These are phyloP conservation scores for Macadamia tetraphylla DNA, from an alignment of 164 flowering plant species.

Conservation along the genomic window DNA sequence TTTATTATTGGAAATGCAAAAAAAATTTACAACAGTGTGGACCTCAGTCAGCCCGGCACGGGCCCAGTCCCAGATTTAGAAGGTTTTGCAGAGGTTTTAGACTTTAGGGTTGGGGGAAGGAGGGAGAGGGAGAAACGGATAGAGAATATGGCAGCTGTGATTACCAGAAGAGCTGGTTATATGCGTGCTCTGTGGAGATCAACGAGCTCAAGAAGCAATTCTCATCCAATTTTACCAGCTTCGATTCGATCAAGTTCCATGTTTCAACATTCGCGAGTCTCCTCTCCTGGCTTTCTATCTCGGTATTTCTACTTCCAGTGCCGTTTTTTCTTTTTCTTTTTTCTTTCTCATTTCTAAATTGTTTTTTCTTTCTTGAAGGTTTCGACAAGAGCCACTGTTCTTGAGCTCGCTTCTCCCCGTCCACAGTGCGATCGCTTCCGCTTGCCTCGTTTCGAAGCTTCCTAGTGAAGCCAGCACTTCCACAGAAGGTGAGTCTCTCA, in stretches of 20 bases:
- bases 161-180: conserved; percentile 28
- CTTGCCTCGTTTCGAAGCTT: conserved; percentile 45
- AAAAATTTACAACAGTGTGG: too few species aligned
- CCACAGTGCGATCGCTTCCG: conserved; percentile 41
- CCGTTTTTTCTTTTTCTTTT: neutral
- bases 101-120: conserved; percentile 1
- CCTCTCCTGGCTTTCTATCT: conserved; percentile 6
- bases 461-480: conserved; percentile 23
- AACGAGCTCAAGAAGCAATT: neutral
- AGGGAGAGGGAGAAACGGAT: conserved; percentile 9
- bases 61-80: neutral
- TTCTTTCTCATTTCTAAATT: neutral
- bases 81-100: conserved; percentile 27
- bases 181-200: conserved; percentile 24
- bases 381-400: conserved; percentile 30
- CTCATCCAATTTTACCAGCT: conserved; percentile 8
- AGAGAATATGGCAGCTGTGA: conserved; percentile 24
- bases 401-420: conserved; percentile 35
- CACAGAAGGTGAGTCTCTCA: conserved; percentile 21
- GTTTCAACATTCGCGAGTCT: conserved; percentile 20
- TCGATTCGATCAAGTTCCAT: conserved; percentile 14
- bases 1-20: too few species aligned
- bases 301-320: conserved; percentile 1
- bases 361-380: conserved; percentile 12
- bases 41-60: too few species aligned